Evolutionary conservation across 108 stramenopile species (phyloP).

Genomic region (Nannochloropsis salina): DNA sequence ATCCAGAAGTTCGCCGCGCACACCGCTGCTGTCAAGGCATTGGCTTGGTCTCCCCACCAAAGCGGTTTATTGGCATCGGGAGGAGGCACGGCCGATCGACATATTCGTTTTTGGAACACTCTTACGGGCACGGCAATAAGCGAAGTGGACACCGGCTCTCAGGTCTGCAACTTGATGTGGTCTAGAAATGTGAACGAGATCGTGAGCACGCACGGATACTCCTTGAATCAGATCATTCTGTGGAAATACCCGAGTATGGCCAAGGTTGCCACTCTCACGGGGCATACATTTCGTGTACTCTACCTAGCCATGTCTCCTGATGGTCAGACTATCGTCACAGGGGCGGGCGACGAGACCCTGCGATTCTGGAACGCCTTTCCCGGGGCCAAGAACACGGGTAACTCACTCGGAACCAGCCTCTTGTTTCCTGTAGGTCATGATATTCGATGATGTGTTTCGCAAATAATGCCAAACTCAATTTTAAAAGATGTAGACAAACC

Average conservation of each 20-base stretch:
- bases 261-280: conserved; percentile 90
- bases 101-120: conserved; percentile 97
- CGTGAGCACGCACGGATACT: conserved; percentile 97
- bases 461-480: too few relatives aligned
- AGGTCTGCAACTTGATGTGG: conserved; percentile 97
- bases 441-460: conserved; percentile 35
- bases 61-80: conserved; percentile 91
- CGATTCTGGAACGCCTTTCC: conserved; percentile 99
- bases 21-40: conserved; percentile 98
- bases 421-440: conserved; percentile 46
- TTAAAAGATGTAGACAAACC: too few relatives aligned
- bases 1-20: conserved; percentile 67
- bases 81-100: conserved; percentile 94
- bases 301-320: conserved; percentile 94
- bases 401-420: conserved; percentile 37
- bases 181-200: conserved; percentile 92
- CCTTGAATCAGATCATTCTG: conserved; percentile 65
- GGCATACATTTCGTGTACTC: conserved; percentile 85
- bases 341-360: conserved; percentile 97
- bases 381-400: conserved; percentile 54
- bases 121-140: conserved; percentile 70
- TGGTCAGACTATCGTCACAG: conserved; percentile 93
- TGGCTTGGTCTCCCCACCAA: conserved; percentile 97
- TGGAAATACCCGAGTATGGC: conserved; percentile 85
- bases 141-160: conserved; percentile 89